Percentiles rank a stretch among this genome's conserved stretches.
Conservation (phyloP, 345 rosid species). For the Eucalyptus curtisii region DNA sequence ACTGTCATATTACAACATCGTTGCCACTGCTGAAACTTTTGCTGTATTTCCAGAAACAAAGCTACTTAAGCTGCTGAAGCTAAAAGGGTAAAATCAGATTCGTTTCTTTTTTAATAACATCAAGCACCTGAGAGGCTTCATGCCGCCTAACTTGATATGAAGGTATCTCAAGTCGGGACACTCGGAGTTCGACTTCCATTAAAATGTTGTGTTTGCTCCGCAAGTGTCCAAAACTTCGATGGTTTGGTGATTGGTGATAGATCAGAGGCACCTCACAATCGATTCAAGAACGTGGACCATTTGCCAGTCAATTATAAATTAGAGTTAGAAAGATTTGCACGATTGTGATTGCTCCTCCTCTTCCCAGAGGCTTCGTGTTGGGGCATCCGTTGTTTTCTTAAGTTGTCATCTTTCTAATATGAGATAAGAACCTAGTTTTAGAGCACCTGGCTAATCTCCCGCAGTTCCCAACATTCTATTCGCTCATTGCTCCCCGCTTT, state of each 20-base stretch:
- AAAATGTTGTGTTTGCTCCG: background rate
- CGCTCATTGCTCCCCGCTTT: background rate
- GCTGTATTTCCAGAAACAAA: background rate
- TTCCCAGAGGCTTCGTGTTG: background rate
- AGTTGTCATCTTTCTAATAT: background rate
- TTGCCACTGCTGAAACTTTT: background rate
- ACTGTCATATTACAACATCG: too few relatives aligned
- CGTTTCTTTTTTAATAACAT: background rate
- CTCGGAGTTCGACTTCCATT: background rate
- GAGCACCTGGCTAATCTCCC: background rate
- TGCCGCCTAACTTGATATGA: background rate
- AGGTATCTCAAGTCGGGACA: background rate
- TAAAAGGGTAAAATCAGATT: background rate
- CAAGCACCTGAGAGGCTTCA: background rate
- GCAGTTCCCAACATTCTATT: background rate
- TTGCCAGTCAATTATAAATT: background rate
- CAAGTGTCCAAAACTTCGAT: background rate
- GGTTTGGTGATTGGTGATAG: background rate
- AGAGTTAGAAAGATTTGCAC: background rate
- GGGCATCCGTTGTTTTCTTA: background rate
- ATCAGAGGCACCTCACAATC: background rate
- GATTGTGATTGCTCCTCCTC: background rate
- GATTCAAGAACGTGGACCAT: background rate
- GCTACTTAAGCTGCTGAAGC: background rate
- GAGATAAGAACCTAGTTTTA: background rate